Percentiles rank a stretch among this genome's conserved stretches.
phyloP scores from a whole-genome alignment of 768 basidiomycete species.

The Rhizopogon vesiculosus region DNA sequence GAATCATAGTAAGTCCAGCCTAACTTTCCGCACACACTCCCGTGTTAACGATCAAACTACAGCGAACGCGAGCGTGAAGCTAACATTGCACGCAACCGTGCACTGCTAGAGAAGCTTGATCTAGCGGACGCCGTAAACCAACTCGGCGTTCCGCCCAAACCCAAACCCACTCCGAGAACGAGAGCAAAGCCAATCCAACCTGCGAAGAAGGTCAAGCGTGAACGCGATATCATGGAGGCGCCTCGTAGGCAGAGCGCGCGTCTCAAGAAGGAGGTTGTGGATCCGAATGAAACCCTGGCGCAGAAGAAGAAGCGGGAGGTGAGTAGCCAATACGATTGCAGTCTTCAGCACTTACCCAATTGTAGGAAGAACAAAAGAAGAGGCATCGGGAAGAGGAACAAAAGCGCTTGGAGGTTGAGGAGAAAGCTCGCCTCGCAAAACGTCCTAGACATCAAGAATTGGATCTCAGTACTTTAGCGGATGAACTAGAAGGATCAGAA shows the following conservation, averaged over 20 bases:
- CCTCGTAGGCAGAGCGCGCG: slow-evolving; percentile 69
- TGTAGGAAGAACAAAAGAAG: slow-evolving; percentile 47
- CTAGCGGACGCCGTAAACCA: slow-evolving; percentile 50
- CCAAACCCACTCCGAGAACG: slow-evolving; percentile 30
- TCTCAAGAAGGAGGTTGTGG: slow-evolving; percentile 41
- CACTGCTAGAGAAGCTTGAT: slow-evolving; percentile 66
- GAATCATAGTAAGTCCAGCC: slow-evolving; percentile 43
- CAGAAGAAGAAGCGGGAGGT: slow-evolving; percentile 68
- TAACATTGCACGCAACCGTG: slow-evolving; percentile 79
- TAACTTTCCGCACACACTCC: not conserved
- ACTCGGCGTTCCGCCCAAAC: slow-evolving; percentile 40
- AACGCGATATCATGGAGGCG: slow-evolving; percentile 31
- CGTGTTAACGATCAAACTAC: not conserved
- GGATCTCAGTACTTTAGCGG: slow-evolving; percentile 48
- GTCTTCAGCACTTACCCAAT: not conserved
- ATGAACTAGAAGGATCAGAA: slow-evolving; percentile 40
- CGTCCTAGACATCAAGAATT: slow-evolving; percentile 66
- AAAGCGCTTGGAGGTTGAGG: slow-evolving; percentile 55
- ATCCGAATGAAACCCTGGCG: slow-evolving; percentile 61
- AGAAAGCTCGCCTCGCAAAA: slow-evolving; percentile 57
- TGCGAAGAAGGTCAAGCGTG: slow-evolving; percentile 49
- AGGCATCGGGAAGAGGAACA: slow-evolving; percentile 54
- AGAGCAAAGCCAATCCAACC: slow-evolving; percentile 63
- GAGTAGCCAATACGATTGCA: slow-evolving; percentile 10
- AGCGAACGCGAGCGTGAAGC: slow-evolving; percentile 73